Percentiles rank a stretch among this genome's conserved stretches.
Conservation (phyloP, 2,329 filamentous ascomycete species). For the Lachnellula cervina region DNA sequence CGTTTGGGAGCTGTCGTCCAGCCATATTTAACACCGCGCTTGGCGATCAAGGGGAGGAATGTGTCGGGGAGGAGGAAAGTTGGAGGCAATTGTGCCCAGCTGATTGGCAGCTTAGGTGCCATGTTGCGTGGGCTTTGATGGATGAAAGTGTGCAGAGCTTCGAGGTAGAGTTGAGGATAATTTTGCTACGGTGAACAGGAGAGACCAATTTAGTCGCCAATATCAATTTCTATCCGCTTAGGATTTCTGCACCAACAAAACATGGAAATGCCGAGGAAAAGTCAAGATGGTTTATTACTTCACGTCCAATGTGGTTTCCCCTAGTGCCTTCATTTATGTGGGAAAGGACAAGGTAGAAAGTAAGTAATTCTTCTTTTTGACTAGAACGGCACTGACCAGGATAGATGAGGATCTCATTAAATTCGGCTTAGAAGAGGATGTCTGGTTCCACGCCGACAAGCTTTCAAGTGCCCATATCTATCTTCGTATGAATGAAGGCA, state of each 20-base stretch:
- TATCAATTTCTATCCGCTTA: constrained; percentile 25
- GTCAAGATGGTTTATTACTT: constrained; percentile 88
- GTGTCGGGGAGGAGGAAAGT: constrained; percentile 29
- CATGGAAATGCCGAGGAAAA: constrained; percentile 20
- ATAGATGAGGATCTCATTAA: constrained; percentile 95
- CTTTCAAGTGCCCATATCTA: constrained; percentile 96
- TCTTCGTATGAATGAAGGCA: constrained; percentile 71
- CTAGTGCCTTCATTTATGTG: constrained; percentile 85
- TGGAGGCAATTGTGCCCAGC: constrained; percentile 30
- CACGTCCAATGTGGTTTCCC: constrained; percentile 76
- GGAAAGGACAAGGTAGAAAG: constrained; percentile 99
- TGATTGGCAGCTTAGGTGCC: constrained; percentile 33
- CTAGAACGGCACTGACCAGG: constrained; percentile 6
- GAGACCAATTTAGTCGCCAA: constrained; percentile 19
- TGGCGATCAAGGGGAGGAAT: constrained; percentile 30
- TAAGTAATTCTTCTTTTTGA: constrained; percentile 36
- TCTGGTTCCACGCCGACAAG: constrained; percentile 99
- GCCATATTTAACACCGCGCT: constrained; percentile 39
- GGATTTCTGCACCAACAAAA: constrained; percentile 4
- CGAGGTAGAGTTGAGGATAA: constrained; percentile 4
- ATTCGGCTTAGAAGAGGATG: constrained; percentile 88
- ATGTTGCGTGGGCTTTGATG: constrained; percentile 24
- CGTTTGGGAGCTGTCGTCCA: constrained; percentile 54
- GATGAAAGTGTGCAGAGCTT: not conserved
- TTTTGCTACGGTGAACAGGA: constrained; percentile 24